phyloP scores from a whole-genome alignment of 2,329 filamentous ascomycete species.

The Alternaria consortialis region DNA sequence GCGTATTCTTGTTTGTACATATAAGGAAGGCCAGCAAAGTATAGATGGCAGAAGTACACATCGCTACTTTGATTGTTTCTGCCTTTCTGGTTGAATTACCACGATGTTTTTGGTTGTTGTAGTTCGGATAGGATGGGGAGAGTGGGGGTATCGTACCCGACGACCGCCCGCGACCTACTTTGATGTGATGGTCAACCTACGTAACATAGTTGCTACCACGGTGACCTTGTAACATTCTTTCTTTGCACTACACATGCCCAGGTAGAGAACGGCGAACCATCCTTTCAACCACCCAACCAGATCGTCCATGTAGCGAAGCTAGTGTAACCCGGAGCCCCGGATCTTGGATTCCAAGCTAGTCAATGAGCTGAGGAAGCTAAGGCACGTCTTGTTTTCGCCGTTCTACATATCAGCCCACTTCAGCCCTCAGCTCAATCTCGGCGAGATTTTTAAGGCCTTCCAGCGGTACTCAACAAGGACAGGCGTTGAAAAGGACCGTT shows the following conservation, averaged over 20 bases:
- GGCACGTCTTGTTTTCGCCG: background rate
- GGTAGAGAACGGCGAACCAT: background rate
- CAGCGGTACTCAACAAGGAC: background rate
- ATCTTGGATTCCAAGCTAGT: background rate
- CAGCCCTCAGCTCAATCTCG: background rate
- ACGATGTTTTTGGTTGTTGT: background rate
- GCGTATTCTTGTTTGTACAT: background rate
- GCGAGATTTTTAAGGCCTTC: background rate
- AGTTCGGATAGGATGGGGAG: background rate
- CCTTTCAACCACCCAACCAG: background rate
- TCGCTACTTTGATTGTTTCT: background rate
- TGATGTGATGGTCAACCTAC: background rate
- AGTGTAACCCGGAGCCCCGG: background rate
- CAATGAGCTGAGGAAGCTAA: slow-evolving; percentile 2
- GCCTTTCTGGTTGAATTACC: background rate
- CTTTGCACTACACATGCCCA: background rate
- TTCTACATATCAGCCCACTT: background rate
- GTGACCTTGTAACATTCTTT: background rate
- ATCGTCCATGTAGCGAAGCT: background rate
- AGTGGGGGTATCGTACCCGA: background rate
- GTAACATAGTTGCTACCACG: background rate
- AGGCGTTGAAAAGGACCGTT: background rate
- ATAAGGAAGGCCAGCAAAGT: background rate
- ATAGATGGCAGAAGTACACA: background rate
- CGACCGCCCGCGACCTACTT: background rate